Base-by-base conservation (phyloP, 345 rosid genomes). In the Aquilaria sinensis region DNA sequence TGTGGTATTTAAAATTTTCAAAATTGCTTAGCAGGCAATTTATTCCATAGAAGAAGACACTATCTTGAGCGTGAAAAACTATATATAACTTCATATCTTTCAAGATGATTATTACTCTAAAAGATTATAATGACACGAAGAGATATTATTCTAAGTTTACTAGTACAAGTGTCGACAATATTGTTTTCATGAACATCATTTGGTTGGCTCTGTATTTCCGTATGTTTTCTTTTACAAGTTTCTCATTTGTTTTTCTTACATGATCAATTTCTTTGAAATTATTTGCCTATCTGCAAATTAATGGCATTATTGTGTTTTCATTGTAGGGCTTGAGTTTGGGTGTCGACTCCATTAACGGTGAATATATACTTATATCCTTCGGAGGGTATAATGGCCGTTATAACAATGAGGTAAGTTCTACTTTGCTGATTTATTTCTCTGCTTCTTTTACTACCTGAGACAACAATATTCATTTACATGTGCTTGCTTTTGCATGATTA, bases 331-430 rank as follows among this genome's bases (percentile, higher is more conserved):
- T 91, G 76, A 95, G 90, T 84, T 80, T 95, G 80, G 94, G 77
- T 29, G 86, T 91, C 32, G 83, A 92, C 72, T 81, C 97, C 63
- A 77, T 74, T 58, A 78, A 65, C 62, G 94, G 96, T 32, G 97
- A 91, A 75, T 96, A 95, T 80, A 75, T 91, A 58, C 79, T 91
- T n/a, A 74, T 91, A 62, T 81, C 97, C 56, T 95, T 91, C 75
- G 99, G 99, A 66, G 99, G 98, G 67, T 95, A 95, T 68, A 85
- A 95, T 74, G 99, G 99, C 30, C 99, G 77, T 61, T 95, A 87
- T 72, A 95, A 82, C 84, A 91, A 72, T 65, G 98, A 89, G 88
- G 99, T 95, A 77, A 23, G 60, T 58, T 37, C 7, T 37, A 51
- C 37, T 63, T 70, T 5, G n/a, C 16, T 53, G 41, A 52, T 37